A percentile compares a stretch with the other conserved stretches of the same genome.
Evolutionary conservation across 1,284 basidiomycete species (phyloP).

Genomic region (Hortiboletus rubellus): DNA sequence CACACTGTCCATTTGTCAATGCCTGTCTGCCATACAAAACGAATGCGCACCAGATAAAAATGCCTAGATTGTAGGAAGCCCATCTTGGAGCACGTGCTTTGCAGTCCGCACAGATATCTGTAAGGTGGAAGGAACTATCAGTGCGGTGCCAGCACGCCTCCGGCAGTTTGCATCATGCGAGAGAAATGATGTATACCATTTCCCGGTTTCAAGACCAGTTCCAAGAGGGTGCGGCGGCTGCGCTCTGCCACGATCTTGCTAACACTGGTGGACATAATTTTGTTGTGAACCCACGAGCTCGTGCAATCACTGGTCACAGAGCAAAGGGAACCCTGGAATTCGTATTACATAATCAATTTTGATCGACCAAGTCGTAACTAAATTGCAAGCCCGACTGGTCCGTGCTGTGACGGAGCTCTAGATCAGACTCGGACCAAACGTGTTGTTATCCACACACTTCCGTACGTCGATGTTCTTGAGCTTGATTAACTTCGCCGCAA

Average conservation of each 20-base stretch:
- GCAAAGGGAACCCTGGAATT: background rate
- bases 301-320: background rate
- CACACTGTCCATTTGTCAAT: conserved; percentile 47
- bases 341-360: conserved; percentile 20
- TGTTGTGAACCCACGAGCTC: background rate
- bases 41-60: conserved; percentile 69
- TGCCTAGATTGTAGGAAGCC: conserved; percentile 80
- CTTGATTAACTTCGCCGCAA: conserved; percentile 1
- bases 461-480: conserved; percentile 9
- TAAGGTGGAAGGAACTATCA: background rate
- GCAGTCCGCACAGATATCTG: conserved; percentile 85
- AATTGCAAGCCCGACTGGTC: background rate
- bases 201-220: conserved; percentile 67
- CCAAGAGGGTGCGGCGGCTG: conserved; percentile 65
- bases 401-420: background rate
- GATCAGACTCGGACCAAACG: background rate
- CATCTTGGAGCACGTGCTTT: conserved; percentile 75
- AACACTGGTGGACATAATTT: conserved; percentile 42
- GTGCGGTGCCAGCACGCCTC: conserved; percentile 7
- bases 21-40: background rate
- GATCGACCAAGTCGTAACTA: conserved; percentile 16
- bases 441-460: background rate
- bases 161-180: background rate
- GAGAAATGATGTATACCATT: conserved; percentile 54
- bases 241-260: conserved; percentile 64